Evolutionary conservation across 2,329 filamentous ascomycete species (phyloP).

Genomic region (Botrytis tulipae): DNA sequence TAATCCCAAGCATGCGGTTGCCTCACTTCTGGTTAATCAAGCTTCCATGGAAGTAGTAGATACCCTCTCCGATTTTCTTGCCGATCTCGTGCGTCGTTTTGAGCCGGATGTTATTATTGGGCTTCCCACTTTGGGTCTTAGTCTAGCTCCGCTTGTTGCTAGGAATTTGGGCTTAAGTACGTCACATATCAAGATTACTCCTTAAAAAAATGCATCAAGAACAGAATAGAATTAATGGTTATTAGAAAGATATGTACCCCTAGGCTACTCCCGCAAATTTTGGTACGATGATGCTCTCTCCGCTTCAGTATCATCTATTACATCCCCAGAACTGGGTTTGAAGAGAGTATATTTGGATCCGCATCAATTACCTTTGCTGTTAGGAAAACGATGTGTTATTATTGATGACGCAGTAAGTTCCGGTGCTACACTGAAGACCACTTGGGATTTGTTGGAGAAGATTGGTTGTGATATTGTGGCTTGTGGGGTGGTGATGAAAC

Average conservation of each 20-base stretch:
- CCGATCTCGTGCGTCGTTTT: conserved; percentile 21
- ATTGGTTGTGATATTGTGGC: conserved; percentile 27
- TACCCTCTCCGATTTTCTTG: conserved; percentile 26
- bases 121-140: conserved; percentile 33
- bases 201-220: neutral
- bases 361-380: conserved; percentile 28
- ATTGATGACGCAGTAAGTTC: conserved; percentile 36
- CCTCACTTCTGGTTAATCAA: conserved; percentile 34
- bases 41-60: conserved; percentile 30
- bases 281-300: conserved; percentile 34
- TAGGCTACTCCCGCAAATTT: conserved; percentile 37
- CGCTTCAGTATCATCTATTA: conserved; percentile 32
- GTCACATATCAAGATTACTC: neutral
- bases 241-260: conserved; percentile 32
- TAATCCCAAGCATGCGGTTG: conserved; percentile 29
- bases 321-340: conserved; percentile 26
- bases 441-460: conserved; percentile 35
- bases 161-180: conserved; percentile 29
- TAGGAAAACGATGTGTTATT: conserved; percentile 28
- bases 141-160: conserved; percentile 30
- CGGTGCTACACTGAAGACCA: conserved; percentile 32
- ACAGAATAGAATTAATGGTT: too few species aligned
- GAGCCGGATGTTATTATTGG: conserved; percentile 33
- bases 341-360: conserved; percentile 35
- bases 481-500: conserved; percentile 35